phyloP scores from a whole-genome alignment of 345 rosid genomes.

The Physaria fendleri region DNA sequence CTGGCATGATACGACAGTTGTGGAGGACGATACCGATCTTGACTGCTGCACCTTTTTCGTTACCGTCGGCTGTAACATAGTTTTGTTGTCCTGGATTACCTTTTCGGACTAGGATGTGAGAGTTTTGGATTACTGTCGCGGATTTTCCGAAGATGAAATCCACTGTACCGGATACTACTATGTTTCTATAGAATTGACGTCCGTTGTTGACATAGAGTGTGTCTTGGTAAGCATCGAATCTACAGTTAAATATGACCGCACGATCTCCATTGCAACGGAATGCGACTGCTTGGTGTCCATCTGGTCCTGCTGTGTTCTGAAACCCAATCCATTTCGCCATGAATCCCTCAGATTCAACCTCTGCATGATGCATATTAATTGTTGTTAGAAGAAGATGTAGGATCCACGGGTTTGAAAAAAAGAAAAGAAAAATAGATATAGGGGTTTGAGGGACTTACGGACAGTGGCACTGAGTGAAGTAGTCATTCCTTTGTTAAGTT shows the following conservation, averaged over 20 bases:
- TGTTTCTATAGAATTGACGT: conserved; percentile 63
- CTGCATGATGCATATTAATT: conserved; percentile 33
- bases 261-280: conserved; percentile 47
- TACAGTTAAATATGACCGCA: conserved; percentile 49
- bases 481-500: conserved; percentile 28
- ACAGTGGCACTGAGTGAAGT: conserved; percentile 47
- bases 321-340: conserved; percentile 52
- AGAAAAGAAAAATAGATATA: too few relatives aligned
- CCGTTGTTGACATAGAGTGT: conserved; percentile 50
- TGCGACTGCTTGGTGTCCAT: conserved; percentile 68
- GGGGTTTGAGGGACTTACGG: conserved; percentile 35
- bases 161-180: conserved; percentile 60
- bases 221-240: conserved; percentile 67
- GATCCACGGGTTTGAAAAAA: too few relatives aligned
- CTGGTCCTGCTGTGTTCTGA: conserved; percentile 63
- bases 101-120: conserved; percentile 45
- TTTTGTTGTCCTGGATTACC: conserved; percentile 37
- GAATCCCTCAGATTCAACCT: conserved; percentile 53
- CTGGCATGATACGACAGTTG: conserved; percentile 67
- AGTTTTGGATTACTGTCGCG: conserved; percentile 54
- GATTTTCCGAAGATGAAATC: conserved; percentile 82
- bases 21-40: conserved; percentile 54
- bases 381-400: background rate
- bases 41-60: conserved; percentile 13
- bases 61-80: conserved; percentile 61